Evolutionary conservation across 2,329 filamentous ascomycete genomes (phyloP).

Genomic region (Parastagonospora avenae): DNA sequence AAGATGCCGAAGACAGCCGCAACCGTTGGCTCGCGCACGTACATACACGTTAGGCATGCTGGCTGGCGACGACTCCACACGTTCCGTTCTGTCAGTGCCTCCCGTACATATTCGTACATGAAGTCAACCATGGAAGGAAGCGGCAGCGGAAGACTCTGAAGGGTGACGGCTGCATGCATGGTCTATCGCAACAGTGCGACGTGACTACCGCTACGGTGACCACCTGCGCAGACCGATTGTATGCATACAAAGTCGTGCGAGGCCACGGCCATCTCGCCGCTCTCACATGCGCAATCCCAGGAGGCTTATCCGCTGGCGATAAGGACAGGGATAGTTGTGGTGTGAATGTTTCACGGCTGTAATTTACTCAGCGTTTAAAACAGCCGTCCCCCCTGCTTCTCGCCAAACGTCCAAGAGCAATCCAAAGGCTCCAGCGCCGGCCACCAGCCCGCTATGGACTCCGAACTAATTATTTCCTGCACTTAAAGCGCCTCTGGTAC

Average conservation of each 20-base stretch:
- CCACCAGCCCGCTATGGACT: slow-evolving; percentile 13
- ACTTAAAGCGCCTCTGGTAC: slow-evolving; percentile 9
- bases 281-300: background rate
- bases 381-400: slow-evolving; percentile 16
- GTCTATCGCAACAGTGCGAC: background rate
- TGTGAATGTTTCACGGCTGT: background rate
- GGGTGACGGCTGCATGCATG: background rate
- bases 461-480: slow-evolving; percentile 16
- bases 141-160: too few relatives aligned
- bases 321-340: background rate
- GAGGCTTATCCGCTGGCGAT: slow-evolving; percentile 1
- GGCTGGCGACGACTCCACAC: background rate
- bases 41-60: background rate
- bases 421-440: slow-evolving; percentile 28
- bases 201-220: background rate
- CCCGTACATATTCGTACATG: background rate
- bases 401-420: slow-evolving; percentile 16
- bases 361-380: slow-evolving; percentile 15
- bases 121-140: too few relatives aligned
- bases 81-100: background rate
- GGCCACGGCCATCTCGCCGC: background rate
- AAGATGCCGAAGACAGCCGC: slow-evolving; percentile 6
- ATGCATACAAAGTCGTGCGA: background rate
- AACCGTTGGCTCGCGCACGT: slow-evolving; percentile 7
- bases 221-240: background rate